phyloP scores from a whole-genome alignment of 805 yeast genomes.

The Wickerhamomyces pijperi region DNA sequence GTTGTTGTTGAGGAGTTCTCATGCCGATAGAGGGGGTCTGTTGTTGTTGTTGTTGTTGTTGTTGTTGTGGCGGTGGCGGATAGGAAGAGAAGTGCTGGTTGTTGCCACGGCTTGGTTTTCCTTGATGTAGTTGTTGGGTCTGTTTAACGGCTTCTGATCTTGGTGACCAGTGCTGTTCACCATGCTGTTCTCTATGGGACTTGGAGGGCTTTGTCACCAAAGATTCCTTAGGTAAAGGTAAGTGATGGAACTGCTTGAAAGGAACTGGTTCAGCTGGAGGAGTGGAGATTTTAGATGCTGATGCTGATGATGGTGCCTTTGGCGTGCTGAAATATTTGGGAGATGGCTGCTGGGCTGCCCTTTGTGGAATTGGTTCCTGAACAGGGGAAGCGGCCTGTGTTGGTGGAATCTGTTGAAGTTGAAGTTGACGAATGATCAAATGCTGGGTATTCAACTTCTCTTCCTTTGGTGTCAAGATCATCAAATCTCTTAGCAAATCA shows the following conservation, averaged over 20 bases:
- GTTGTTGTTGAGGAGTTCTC: not conserved
- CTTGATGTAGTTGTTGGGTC: not conserved
- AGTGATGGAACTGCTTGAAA: constrained; percentile 16
- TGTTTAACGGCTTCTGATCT: not conserved
- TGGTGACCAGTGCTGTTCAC: not conserved
- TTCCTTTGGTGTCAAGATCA: constrained; percentile 15
- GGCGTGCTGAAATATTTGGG: no score
- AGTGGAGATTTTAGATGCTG: no score
- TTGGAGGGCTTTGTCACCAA: constrained; percentile 2
- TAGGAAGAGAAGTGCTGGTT: not conserved
- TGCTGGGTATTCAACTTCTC: constrained; percentile 4
- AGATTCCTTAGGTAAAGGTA: constrained; percentile 16
- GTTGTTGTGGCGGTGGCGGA: no score
- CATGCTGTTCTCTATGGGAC: not conserved
- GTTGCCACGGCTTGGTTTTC: not conserved
- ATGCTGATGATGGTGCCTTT: no score
- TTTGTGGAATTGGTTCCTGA: constrained; percentile 1
- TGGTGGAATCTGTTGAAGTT: constrained; percentile 4
- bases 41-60: no score
- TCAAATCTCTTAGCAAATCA: constrained; percentile 20
- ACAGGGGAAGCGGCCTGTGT: constrained; percentile 2
- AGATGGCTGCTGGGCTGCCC: not conserved
- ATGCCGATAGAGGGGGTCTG: not conserved
- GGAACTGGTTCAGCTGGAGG: constrained; percentile 8
- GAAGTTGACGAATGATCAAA: constrained; percentile 2